Evolutionary conservation across 176 grass and related monocot species (phyloP).

Genomic region (Zoysia pacifica): DNA sequence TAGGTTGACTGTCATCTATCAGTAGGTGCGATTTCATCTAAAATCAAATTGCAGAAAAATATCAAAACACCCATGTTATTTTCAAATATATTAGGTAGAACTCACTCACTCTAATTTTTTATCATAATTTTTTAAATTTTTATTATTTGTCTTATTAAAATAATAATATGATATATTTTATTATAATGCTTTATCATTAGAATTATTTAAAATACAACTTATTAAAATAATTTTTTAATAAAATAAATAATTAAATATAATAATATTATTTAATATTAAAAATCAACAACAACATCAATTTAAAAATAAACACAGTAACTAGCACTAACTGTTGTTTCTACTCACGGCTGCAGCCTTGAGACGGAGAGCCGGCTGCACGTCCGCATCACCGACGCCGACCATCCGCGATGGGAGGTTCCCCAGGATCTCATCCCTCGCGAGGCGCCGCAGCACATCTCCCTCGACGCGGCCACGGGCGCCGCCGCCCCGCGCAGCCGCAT

Average conservation of each 20-base stretch:
- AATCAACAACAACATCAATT: too few relatives aligned
- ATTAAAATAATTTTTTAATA: too few relatives aligned
- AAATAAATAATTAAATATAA: too few relatives aligned
- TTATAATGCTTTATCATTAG: too few relatives aligned
- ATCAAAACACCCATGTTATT: too few relatives aligned
- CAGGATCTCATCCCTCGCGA: conserved; percentile 62
- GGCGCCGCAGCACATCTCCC: neutral
- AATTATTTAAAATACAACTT: too few relatives aligned
- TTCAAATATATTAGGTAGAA: too few relatives aligned
- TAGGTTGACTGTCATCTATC: neutral
- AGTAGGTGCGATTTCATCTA: neutral
- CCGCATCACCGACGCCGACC: conserved; percentile 75
- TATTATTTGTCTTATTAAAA: too few relatives aligned
- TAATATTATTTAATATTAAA: too few relatives aligned
- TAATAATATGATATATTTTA: too few relatives aligned
- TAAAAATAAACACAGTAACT: neutral
- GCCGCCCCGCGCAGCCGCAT: conserved; percentile 22
- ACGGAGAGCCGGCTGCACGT: conserved; percentile 72
- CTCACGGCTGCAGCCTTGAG: conserved; percentile 50
- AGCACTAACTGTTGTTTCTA: neutral
- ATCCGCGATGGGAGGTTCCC: conserved; percentile 74
- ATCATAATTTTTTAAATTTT: too few relatives aligned
- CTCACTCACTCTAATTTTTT: too few relatives aligned
- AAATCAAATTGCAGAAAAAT: neutral
- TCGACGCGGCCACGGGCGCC: neutral